Evolutionary conservation across 1,284 basidiomycete species (phyloP).

Genomic region (Pterulicium gracile): DNA sequence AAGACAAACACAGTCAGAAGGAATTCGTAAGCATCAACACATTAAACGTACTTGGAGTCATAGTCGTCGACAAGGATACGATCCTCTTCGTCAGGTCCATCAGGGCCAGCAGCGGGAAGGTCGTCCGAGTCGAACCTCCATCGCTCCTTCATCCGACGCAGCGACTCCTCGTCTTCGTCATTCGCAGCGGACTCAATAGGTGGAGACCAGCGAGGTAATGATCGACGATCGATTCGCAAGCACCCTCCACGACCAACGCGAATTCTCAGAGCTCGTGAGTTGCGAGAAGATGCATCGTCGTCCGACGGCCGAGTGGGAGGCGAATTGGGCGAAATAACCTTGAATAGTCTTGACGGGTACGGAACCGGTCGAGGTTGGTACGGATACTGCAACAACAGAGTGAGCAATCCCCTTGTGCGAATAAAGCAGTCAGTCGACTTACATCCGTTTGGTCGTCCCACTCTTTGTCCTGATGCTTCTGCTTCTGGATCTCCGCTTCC

Average conservation of each 20-base stretch:
- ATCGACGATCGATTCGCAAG: conserved; percentile 48
- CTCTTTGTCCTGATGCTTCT: conserved; percentile 67
- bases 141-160: conserved; percentile 37
- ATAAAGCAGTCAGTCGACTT: background rate
- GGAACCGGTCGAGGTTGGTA: conserved; percentile 44
- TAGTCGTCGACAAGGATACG: conserved; percentile 56
- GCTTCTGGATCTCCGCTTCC: conserved; percentile 54
- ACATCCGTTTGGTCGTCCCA: conserved; percentile 64
- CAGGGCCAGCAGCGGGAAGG: conserved; percentile 39
- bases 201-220: conserved; percentile 36
- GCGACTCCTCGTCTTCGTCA: conserved; percentile 28
- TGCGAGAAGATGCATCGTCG: conserved; percentile 19
- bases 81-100: conserved; percentile 60
- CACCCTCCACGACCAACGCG: conserved; percentile 78
- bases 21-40: background rate
- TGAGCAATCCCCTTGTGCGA: conserved; percentile 4
- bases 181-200: conserved; percentile 17
- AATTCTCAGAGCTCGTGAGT: conserved; percentile 51
- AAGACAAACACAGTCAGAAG: background rate
- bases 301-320: conserved; percentile 21
- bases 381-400: conserved; percentile 32
- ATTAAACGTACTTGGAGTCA: background rate
- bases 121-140: conserved; percentile 64
- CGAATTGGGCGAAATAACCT: conserved; percentile 25
- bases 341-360: conserved; percentile 53